Evolutionary conservation across 2,329 filamentous ascomycete genomes (phyloP).

Genomic region (Talaromyces funiculosus): DNA sequence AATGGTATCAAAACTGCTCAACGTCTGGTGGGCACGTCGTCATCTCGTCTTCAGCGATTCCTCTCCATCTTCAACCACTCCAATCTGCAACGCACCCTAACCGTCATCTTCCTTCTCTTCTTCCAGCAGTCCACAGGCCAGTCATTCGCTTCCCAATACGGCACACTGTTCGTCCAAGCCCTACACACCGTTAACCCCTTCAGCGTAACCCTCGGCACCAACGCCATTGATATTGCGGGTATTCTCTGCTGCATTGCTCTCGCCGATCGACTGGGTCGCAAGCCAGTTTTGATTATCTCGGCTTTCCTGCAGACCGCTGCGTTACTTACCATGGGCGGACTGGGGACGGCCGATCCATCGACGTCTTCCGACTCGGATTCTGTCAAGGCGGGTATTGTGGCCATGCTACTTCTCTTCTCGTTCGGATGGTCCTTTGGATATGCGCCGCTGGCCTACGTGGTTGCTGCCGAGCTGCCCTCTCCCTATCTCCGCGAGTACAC

Average conservation of each 20-base stretch:
- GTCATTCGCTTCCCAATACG: conserved; percentile 4
- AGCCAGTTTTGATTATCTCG: conserved; percentile 14
- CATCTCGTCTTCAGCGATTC: conserved; percentile 14
- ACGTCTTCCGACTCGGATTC: conserved; percentile 14
- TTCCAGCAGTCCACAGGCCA: conserved; percentile 7
- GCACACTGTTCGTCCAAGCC: conserved; percentile 23
- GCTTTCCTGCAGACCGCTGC: conserved; percentile 22
- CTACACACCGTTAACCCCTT: conserved; percentile 19
- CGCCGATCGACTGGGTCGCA: conserved; percentile 8
- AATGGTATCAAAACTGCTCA: not conserved
- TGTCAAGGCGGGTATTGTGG: conserved; percentile 24
- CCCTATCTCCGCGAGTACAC: conserved; percentile 20
- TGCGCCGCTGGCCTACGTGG: conserved; percentile 32
- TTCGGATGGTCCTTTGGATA: conserved; percentile 31
- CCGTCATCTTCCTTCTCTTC: not conserved
- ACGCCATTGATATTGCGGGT: not conserved
- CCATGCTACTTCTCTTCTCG: conserved; percentile 27
- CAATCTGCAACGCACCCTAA: conserved; percentile 2
- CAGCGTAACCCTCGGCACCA: conserved; percentile 5
- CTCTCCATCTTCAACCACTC: conserved; percentile 27
- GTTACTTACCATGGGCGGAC: conserved; percentile 33
- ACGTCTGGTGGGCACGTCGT: not conserved
- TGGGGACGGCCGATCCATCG: conserved; percentile 25
- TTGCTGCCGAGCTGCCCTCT: conserved; percentile 30
- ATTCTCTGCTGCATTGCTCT: not conserved